Base-by-base conservation (phyloP, 352 stramenopile genomes). In the Globisporangium canariense region DNA sequence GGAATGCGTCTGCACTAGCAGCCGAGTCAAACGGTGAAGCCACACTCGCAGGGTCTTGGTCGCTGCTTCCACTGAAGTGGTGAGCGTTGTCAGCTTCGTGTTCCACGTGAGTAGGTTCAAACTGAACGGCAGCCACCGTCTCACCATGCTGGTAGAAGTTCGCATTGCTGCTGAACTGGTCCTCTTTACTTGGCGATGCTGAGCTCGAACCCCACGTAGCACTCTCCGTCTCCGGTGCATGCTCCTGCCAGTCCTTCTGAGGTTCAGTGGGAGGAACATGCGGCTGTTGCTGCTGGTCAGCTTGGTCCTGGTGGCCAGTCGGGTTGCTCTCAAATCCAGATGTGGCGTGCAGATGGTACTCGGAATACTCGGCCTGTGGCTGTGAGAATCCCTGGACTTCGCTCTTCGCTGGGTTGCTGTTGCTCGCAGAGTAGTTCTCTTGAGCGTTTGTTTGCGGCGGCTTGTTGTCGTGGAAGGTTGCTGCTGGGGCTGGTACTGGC, bases 161-260 rank as follows among this genome's bases (percentile, higher is more conserved):
- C 13, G 43, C 43, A 49, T 34, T 41, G 9, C 30, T 40, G 32
- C 16, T 50, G n/a, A 67, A 62, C 8, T 62, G 53, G 34, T 49
- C 38, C 3, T 25, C 30, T 22, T 68, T 68, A 55, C 14, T 43
- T 0, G 47, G 62, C 20, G 62, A 63, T 28, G 54, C 45, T 10
- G 20, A 38, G 14, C 3, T 46, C 1, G 60, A 30, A 5, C 45
- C 18, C 62, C 62, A 67, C 5, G 47, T 20, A 51, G 18, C 53
- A 40, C 5, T 22, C 8, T 32, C 43, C 4, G 18, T 45, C 28
- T 52, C 34, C 5, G 55, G 36, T 8, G 20, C 41, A 14, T 50
- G 28, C 30, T 66, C 28, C 14, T 60, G 25, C 63, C 63, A 68
- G 10, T 32, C 41, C 11, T 63, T 68, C 36, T 36, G 34, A 56